These are phyloP conservation scores for Tilletiaria anomala DNA, from an alignment of 1,284 basidiomycete genomes.

Conservation along the genomic window DNA sequence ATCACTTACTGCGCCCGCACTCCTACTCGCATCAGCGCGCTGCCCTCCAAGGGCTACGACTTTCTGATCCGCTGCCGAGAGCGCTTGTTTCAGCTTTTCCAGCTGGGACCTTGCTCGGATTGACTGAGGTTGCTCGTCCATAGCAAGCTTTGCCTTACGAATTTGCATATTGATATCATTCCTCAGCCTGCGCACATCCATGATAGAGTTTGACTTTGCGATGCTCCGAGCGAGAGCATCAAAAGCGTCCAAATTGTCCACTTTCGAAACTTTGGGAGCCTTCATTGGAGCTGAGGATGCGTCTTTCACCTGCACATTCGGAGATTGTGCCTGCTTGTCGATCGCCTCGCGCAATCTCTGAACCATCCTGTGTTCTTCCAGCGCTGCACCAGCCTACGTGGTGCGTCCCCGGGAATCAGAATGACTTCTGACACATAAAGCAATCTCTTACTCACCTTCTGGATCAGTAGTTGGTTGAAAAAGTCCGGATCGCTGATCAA, in stretches of 20 bases:
- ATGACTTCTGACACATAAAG: too few relatives aligned
- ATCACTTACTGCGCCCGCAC: too few relatives aligned
- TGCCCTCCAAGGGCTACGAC: not conserved
- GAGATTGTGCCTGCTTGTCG: too few relatives aligned
- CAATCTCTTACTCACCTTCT: too few relatives aligned
- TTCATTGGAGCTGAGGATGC: not conserved
- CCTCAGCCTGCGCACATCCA: slow-evolving; percentile 18
- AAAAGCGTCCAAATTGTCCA: not conserved
- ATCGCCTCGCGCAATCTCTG: not conserved
- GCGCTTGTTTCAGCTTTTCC: not conserved
- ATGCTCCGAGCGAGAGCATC: not conserved
- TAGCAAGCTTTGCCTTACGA: slow-evolving; percentile 15
- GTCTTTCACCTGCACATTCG: not conserved
- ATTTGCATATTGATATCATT: slow-evolving; percentile 21
- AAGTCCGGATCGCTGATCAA: slow-evolving; percentile 88
- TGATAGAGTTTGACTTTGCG: slow-evolving; percentile 8
- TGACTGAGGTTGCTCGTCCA: too few relatives aligned
- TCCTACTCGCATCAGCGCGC: too few relatives aligned
- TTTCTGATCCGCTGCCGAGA: not conserved
- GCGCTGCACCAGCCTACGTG: not conserved
- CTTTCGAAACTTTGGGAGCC: not conserved
- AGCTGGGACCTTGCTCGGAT: too few relatives aligned
- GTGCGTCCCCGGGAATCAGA: too few relatives aligned
- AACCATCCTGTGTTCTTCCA: not conserved
- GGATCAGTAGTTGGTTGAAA: slow-evolving; percentile 43